Conservation (phyloP, 768 basidiomycete genomes). For the Hortiboletus campestris region DNA sequence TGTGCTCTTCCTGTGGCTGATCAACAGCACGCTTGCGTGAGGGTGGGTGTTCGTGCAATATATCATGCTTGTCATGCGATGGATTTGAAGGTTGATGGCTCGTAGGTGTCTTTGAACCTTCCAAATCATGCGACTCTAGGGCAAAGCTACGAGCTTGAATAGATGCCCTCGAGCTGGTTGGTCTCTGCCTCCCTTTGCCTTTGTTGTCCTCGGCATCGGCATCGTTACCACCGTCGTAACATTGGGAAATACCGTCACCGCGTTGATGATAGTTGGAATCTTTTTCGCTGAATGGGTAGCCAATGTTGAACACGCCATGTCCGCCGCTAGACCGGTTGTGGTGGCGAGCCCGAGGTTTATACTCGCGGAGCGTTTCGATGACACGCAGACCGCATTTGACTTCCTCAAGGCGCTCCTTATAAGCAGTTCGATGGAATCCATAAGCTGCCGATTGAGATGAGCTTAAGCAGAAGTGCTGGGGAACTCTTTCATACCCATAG, state of each 20-base stretch:
- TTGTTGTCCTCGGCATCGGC: constrained; percentile 31
- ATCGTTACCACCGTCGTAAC: constrained; percentile 31
- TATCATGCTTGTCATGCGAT: constrained; percentile 6
- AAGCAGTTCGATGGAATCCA: constrained; percentile 76
- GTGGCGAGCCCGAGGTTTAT: constrained; percentile 45
- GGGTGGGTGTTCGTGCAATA: constrained; percentile 42
- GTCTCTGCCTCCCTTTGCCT: constrained; percentile 31
- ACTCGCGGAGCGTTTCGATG: constrained; percentile 66
- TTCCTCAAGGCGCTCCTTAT: constrained; percentile 64
- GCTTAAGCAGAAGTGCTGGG: background rate
- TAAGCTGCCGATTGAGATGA: constrained; percentile 44
- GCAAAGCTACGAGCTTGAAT: constrained; percentile 1
- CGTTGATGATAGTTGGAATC: constrained; percentile 36
- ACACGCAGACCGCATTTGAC: constrained; percentile 52
- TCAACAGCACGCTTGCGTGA: constrained; percentile 18
- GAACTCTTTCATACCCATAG: constrained; percentile 41
- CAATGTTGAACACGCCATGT: constrained; percentile 42
- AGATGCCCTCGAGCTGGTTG: constrained; percentile 1
- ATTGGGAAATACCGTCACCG: constrained; percentile 18
- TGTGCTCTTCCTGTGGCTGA: constrained; percentile 34
- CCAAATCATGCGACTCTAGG: constrained; percentile 9
- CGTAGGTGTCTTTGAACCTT: constrained; percentile 9
- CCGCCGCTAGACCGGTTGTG: constrained; percentile 34
- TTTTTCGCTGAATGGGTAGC: constrained; percentile 44
- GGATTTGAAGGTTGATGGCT: background rate